phyloP scores from a whole-genome alignment of 768 basidiomycete species.

The Xerocomellus amylosporus region DNA sequence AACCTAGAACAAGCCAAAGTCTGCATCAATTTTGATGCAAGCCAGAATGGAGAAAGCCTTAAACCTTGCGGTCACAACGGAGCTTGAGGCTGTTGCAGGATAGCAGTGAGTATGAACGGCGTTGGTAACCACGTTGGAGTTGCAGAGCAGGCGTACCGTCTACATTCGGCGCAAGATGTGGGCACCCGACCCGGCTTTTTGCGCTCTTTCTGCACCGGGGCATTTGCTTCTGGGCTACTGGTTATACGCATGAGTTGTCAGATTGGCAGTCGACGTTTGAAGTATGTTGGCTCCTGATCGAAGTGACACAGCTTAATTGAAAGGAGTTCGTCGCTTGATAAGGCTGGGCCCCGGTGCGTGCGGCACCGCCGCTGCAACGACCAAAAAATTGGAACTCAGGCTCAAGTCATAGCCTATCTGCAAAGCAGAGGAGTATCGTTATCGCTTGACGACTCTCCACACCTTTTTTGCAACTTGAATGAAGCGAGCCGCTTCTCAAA shows the following conservation, averaged over 20 bases:
- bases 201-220: constrained; percentile 32
- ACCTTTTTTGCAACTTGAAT: too few species aligned
- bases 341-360: too few species aligned
- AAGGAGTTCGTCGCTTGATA: too few species aligned
- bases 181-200: constrained; percentile 49
- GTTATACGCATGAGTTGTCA: not conserved
- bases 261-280: too few species aligned
- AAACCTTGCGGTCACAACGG: constrained; percentile 61
- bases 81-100: constrained; percentile 49
- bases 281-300: not conserved
- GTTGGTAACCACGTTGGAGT: not conserved
- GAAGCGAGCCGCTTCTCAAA: too few species aligned
- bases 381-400: too few species aligned
- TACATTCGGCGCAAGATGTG: constrained; percentile 41
- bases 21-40: constrained; percentile 11
- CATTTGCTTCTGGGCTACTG: constrained; percentile 6
- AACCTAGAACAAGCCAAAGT: constrained; percentile 40
- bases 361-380: too few species aligned
- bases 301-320: too few species aligned
- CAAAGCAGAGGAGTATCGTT: too few species aligned
- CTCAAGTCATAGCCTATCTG: too few species aligned
- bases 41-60: not conserved
- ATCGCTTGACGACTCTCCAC: too few species aligned
- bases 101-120: not conserved
- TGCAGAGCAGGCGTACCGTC: constrained; percentile 28